Evolutionary conservation across 116 monocot species (phyloP).

Genomic region (Papilionanthe hybrid): DNA sequence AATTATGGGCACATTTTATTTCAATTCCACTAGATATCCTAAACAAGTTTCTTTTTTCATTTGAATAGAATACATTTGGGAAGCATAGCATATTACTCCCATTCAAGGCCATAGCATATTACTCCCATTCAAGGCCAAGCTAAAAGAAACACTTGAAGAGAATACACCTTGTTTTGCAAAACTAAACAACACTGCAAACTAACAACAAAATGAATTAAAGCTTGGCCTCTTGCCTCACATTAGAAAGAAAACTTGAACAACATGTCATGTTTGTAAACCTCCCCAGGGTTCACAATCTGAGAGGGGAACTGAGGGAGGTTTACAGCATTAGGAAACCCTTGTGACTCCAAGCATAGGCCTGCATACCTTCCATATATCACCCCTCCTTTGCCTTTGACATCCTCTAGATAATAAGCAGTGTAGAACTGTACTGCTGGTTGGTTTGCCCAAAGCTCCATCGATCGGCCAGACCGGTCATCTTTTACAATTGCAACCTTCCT

Average conservation of each 20-base stretch:
- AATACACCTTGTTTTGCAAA: background rate
- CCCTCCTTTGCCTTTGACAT: constrained; percentile 45
- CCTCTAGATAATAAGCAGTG: constrained; percentile 32
- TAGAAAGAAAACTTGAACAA: constrained; percentile 59
- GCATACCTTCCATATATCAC: constrained; percentile 31
- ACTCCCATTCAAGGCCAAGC: too few species aligned
- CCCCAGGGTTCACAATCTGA: constrained; percentile 47
- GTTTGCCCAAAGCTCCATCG: constrained; percentile 57
- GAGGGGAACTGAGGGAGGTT: constrained; percentile 68
- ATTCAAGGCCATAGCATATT: background rate
- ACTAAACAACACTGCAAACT: background rate
- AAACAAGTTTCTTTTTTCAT: too few species aligned
- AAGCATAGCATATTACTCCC: background rate
- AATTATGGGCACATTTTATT: too few species aligned
- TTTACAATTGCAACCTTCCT: constrained; percentile 48
- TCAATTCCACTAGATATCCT: too few species aligned
- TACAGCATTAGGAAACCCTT: constrained; percentile 68
- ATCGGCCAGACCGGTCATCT: constrained; percentile 36
- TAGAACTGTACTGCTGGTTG: constrained; percentile 66
- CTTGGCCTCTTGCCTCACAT: background rate
- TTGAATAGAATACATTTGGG: too few species aligned
- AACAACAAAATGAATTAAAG: background rate
- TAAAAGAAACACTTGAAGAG: too few species aligned
- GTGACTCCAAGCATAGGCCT: constrained; percentile 69
- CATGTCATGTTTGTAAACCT: constrained; percentile 65